Percentiles rank a stretch among this genome's conserved stretches.
Conservation (phyloP, 1,284 basidiomycete genomes). For the Trametes versicolor region DNA sequence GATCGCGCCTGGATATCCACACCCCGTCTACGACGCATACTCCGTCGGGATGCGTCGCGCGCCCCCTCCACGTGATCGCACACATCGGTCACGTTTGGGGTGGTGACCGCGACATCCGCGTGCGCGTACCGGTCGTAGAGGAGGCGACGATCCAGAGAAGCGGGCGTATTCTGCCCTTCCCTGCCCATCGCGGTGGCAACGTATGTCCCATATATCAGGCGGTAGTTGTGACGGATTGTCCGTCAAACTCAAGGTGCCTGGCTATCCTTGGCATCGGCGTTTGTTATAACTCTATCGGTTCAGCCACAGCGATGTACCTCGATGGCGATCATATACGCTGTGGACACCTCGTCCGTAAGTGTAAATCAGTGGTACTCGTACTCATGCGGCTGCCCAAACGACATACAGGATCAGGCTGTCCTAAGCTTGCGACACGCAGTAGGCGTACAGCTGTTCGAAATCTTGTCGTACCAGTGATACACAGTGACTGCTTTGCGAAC, state of each 20-base stretch:
- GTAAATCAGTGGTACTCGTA: too few species aligned
- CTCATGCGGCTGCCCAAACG: too few species aligned
- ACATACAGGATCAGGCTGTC: too few species aligned
- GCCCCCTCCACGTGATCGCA: constrained; percentile 41
- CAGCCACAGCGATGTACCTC: constrained; percentile 15
- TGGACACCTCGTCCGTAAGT: too few species aligned
- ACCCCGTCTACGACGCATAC: constrained; percentile 15
- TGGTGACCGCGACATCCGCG: constrained; percentile 30
- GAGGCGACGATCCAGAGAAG: constrained; percentile 5
- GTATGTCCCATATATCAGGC: not conserved
- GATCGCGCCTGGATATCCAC: constrained; percentile 14
- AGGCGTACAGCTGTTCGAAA: too few species aligned
- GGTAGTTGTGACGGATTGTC: constrained; percentile 18
- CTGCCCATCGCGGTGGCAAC: not conserved
- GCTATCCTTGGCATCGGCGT: constrained; percentile 28
- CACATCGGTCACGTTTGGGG: constrained; percentile 41
- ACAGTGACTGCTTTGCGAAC: too few species aligned
- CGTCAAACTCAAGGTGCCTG: constrained; percentile 20
- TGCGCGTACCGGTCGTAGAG: constrained; percentile 19
- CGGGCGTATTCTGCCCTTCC: constrained; percentile 11
- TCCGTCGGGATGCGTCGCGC: constrained; percentile 31
- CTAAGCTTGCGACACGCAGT: too few species aligned
- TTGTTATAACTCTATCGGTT: constrained; percentile 13
- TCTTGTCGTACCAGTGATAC: too few species aligned
- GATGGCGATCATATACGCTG: not conserved